Evolutionary conservation across 306 rosid genomes (phyloP), one percentile per base, ranked within the genome.

Genomic region (Malus sieversii): DNA sequence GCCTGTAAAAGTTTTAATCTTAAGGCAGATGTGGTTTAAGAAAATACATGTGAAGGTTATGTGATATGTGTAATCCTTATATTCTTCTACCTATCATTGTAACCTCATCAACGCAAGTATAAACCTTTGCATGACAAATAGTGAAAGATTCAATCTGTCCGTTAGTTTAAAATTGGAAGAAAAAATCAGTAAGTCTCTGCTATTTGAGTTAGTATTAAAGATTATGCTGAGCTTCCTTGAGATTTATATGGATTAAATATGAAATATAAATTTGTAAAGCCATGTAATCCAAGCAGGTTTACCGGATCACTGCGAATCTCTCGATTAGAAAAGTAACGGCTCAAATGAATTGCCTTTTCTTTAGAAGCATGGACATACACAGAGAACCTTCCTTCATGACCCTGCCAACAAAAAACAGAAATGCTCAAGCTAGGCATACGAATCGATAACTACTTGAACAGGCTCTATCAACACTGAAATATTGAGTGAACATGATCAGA

Each of bases 341-440:
- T 96, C 83, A 78, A 87, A 48, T 96, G 99, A 82, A 91, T 86
- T 35, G 98, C 97, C 83, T 81, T 88, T 42, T 83, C 86, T 86
- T 81, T 92, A 51, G 99, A 96, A 33, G 99, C 94, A 82, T 96
- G 99, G 79, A 96, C 93, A 77, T 90, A 96, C 80, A 96, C 86
- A 62, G 99, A 96, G 86, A 96, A 96, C 85, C 76, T 96, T 62
- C 92, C 99, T 77, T 96, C 99, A 79, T 96, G 98, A 81, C 98
- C 99, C 99, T 96, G 97, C 75, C 67, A 84, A 79, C 8, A 60
- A 15, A 74, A 78, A 70, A 53, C 16, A 63, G 68, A 73, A 72
- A 42, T 78, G 71, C 76, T 68, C 78, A 81, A 57, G 64, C 76
- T 75, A 73, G 84, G 74, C 67, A 81, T 66, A 78, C 60, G 74